These are phyloP conservation scores for Madurella mycetomatis DNA, from an alignment of 2,329 filamentous ascomycete genomes.

Conservation along the genomic window DNA sequence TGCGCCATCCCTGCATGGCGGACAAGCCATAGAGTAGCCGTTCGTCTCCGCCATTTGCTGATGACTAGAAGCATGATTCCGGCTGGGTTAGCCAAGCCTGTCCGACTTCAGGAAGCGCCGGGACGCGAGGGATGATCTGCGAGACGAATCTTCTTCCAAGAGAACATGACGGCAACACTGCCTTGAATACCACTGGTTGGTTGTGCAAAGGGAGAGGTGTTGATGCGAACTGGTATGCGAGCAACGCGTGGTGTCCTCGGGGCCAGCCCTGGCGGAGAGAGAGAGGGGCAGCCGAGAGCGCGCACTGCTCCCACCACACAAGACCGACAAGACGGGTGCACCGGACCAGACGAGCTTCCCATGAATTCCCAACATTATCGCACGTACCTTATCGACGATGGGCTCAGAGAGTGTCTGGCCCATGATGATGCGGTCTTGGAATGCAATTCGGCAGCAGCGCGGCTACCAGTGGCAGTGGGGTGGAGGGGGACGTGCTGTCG, in stretches of 20 bases:
- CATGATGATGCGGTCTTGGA: constrained; percentile 55
- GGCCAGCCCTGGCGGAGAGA: background rate
- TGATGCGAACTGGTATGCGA: constrained; percentile 4
- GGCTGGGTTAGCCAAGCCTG: constrained; percentile 26
- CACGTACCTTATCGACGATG: constrained; percentile 93
- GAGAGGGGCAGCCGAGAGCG: background rate
- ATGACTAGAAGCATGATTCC: constrained; percentile 56
- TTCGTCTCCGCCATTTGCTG: constrained; percentile 86
- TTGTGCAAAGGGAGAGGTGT: background rate
- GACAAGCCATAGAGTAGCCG: constrained; percentile 90
- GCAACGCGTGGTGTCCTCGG: background rate
- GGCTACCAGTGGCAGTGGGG: constrained; percentile 25
- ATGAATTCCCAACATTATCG: background rate
- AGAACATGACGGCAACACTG: background rate
- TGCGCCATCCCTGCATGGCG: constrained; percentile 99
- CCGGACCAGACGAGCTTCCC: background rate
- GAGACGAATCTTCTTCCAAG: background rate
- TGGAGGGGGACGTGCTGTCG: constrained; percentile 26
- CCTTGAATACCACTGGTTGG: no score
- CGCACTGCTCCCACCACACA: background rate
- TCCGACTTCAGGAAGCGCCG: background rate
- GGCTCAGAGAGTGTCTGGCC: constrained; percentile 99
- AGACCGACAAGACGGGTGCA: background rate
- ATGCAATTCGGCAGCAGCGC: constrained; percentile 28
- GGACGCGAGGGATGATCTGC: background rate